phyloP scores from a whole-genome alignment of 176 grass and related monocot genomes.

The Tillandsia fasciculata region DNA sequence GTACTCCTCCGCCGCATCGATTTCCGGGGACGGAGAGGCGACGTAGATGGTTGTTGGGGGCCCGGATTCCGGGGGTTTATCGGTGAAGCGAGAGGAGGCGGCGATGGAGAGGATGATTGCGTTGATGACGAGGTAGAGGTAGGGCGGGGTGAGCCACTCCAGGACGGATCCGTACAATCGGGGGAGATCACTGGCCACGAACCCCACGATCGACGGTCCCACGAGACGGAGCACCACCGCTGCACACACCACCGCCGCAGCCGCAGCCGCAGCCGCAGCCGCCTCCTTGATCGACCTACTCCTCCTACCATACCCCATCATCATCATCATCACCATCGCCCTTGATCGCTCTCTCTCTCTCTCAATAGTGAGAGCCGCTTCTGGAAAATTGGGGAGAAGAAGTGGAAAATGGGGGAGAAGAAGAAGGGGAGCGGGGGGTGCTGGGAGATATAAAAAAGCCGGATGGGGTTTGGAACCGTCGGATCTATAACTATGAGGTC shows the following conservation, averaged over 20 bases:
- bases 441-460: background rate
- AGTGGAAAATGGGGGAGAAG: constrained; percentile 2
- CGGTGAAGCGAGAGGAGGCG: constrained; percentile 54
- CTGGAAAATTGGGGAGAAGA: background rate
- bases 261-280: constrained; percentile 20
- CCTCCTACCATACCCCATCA: constrained; percentile 42
- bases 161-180: constrained; percentile 30
- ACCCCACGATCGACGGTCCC: constrained; percentile 32
- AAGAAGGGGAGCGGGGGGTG: background rate
- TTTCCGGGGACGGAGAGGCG: background rate
- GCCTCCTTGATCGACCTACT: constrained; percentile 26
- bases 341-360: background rate
- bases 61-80: constrained; percentile 4
- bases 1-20: background rate
- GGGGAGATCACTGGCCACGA: constrained; percentile 45
- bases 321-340: background rate
- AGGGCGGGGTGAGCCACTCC: constrained; percentile 73
- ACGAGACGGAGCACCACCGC: constrained; percentile 32
- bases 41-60: background rate
- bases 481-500: background rate
- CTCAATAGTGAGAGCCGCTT: background rate
- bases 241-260: constrained; percentile 23
- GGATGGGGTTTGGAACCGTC: background rate
- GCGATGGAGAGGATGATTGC: constrained; percentile 95
- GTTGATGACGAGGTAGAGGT: constrained; percentile 91